A percentile compares a stretch with the other conserved stretches of the same genome.
phyloP scores from a whole-genome alignment of 768 basidiomycete genomes.

The Nevesoporus exiguus region DNA sequence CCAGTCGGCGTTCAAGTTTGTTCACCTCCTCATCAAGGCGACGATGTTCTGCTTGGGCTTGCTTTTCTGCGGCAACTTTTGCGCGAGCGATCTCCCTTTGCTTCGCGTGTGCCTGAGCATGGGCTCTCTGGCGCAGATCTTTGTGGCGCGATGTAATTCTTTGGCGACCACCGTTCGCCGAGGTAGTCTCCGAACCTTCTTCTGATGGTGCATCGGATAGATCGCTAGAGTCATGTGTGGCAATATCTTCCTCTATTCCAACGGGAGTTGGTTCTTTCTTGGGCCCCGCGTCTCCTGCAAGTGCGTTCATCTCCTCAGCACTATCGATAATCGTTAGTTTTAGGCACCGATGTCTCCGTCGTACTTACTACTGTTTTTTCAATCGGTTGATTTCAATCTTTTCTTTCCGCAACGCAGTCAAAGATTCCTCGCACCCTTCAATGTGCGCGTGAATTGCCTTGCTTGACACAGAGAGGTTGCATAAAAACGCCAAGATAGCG shows the following conservation, averaged over 20 bases:
- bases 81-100: slow-evolving; percentile 76
- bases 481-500: slow-evolving; percentile 82
- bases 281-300: slow-evolving; percentile 49
- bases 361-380: slow-evolving; percentile 81
- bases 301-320: slow-evolving; percentile 67
- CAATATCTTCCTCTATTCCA: slow-evolving; percentile 49
- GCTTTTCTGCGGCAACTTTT: slow-evolving; percentile 77
- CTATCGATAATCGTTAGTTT: slow-evolving; percentile 36
- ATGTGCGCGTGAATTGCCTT: slow-evolving; percentile 85
- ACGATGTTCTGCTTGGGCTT: slow-evolving; percentile 78
- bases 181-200: slow-evolving; percentile 56
- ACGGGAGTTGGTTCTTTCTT: slow-evolving; percentile 46
- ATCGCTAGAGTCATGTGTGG: slow-evolving; percentile 67
- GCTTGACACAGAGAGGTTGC: slow-evolving; percentile 85
- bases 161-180: slow-evolving; percentile 38
- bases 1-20: slow-evolving; percentile 74
- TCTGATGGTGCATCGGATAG: slow-evolving; percentile 69
- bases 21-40: slow-evolving; percentile 86
- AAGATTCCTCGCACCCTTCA: slow-evolving; percentile 83
- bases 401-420: slow-evolving; percentile 92
- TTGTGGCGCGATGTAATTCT: slow-evolving; percentile 50
- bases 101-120: slow-evolving; percentile 61
- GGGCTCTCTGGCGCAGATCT: slow-evolving; percentile 50
- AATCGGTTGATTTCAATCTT: slow-evolving; percentile 92
- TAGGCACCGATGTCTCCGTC: slow-evolving; percentile 7